Percentiles rank a stretch among this genome's conserved stretches.
phyloP scores from a whole-genome alignment of 148 eudicot genomes.

The Drosera capensis region DNA sequence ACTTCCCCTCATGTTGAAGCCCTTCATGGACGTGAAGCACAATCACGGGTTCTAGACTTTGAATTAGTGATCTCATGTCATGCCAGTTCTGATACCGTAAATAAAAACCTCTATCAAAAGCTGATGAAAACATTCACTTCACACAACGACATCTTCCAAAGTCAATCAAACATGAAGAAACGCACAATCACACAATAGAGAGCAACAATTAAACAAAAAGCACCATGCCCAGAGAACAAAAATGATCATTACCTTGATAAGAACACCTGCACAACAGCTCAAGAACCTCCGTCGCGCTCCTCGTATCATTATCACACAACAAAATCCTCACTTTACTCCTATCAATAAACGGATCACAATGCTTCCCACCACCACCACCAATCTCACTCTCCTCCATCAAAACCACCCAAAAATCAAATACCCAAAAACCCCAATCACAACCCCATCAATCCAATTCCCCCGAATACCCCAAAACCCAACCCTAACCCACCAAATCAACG shows the following conservation, averaged over 20 bases:
- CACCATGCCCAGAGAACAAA: not conserved
- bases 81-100: too few relatives aligned
- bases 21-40: too few relatives aligned
- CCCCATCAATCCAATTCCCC: not conserved
- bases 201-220: too few relatives aligned
- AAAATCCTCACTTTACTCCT: conserved; percentile 81
- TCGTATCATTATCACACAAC: conserved; percentile 61
- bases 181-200: not conserved
- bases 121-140: too few relatives aligned
- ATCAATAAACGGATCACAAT: conserved; percentile 55
- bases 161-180: not conserved
- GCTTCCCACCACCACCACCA: conserved; percentile 16
- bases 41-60: too few relatives aligned
- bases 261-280: conserved; percentile 64
- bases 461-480: too few relatives aligned
- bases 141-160: too few relatives aligned
- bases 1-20: too few relatives aligned
- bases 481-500: not conserved
- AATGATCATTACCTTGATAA: conserved; percentile 59
- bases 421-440: not conserved
- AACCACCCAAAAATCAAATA: conserved; percentile 6
- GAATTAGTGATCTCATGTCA: too few relatives aligned
- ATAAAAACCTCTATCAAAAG: too few relatives aligned
- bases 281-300: conserved; percentile 47
- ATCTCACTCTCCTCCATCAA: conserved; percentile 19